A percentile compares a stretch with the other conserved stretches of the same genome.
Evolutionary conservation across 495 filamentous ascomycete genomes (phyloP).

Genomic region (Podospora pseudocomata): DNA sequence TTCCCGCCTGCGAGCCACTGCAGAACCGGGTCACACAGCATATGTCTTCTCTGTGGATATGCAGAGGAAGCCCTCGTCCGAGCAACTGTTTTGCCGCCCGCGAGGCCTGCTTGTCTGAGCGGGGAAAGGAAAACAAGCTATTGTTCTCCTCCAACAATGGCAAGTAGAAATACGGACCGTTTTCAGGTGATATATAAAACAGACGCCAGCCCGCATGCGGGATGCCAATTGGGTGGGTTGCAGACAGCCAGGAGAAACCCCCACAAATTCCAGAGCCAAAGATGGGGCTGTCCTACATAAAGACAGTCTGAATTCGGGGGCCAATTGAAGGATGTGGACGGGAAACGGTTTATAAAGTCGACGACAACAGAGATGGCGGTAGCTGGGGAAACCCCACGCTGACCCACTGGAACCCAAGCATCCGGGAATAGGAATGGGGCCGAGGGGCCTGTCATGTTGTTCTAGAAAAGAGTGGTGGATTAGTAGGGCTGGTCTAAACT

Average conservation of each 20-base stretch:
- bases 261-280: background rate
- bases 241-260: background rate
- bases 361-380: background rate
- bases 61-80: background rate
- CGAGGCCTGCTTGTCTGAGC: background rate
- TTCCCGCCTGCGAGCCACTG: constrained; percentile 18
- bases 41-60: constrained; percentile 19
- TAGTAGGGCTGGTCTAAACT: constrained; percentile 1
- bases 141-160: background rate
- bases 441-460: background rate
- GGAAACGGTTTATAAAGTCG: background rate
- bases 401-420: background rate
- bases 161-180: background rate
- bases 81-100: background rate
- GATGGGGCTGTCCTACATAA: background rate
- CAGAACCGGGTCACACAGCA: constrained; percentile 26
- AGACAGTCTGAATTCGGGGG: background rate
- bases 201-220: background rate
- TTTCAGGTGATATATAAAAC: background rate
- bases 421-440: background rate
- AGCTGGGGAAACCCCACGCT: background rate
- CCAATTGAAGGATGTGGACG: background rate
- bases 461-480: constrained; percentile 1
- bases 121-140: background rate
- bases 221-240: background rate